Evolutionary conservation across 2,329 filamentous ascomycete species (phyloP).

Genomic region (Fusarium udum): DNA sequence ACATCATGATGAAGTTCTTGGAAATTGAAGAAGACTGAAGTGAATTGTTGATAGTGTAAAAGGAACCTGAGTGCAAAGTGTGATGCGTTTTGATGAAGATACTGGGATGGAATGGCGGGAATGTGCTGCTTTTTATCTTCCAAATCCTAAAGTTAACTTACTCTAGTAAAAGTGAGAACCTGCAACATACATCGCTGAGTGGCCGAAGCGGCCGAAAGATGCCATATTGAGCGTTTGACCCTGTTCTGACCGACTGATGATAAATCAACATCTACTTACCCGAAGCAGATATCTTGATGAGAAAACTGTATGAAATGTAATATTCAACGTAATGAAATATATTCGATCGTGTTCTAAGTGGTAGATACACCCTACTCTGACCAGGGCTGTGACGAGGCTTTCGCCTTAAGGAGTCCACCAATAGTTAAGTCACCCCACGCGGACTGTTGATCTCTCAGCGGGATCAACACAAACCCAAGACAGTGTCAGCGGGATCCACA

Average conservation of each 20-base stretch:
- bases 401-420: too few species aligned
- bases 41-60: not conserved
- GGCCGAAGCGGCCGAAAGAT: not conserved
- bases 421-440: not conserved
- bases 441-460: not conserved
- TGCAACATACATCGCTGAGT: not conserved
- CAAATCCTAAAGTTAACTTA: too few species aligned
- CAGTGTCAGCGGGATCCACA: not conserved
- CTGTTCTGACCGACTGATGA: not conserved
- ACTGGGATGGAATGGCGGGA: not conserved
- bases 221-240: rapidly evolving
- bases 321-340: not conserved
- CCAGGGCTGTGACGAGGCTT: not conserved
- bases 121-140: not conserved
- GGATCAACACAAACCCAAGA: not conserved
- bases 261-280: not conserved
- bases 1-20: not conserved
- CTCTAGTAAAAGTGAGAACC: rapidly evolving
- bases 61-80: not conserved
- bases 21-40: not conserved
- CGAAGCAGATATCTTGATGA: rapidly evolving
- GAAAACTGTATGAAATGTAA: rapidly evolving
- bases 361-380: not conserved
- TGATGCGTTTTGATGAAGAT: not conserved
- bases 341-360: rapidly evolving